These are phyloP conservation scores for Nannochloropsis granulata DNA, from an alignment of 108 stramenopile genomes.

Conservation along the genomic window DNA sequence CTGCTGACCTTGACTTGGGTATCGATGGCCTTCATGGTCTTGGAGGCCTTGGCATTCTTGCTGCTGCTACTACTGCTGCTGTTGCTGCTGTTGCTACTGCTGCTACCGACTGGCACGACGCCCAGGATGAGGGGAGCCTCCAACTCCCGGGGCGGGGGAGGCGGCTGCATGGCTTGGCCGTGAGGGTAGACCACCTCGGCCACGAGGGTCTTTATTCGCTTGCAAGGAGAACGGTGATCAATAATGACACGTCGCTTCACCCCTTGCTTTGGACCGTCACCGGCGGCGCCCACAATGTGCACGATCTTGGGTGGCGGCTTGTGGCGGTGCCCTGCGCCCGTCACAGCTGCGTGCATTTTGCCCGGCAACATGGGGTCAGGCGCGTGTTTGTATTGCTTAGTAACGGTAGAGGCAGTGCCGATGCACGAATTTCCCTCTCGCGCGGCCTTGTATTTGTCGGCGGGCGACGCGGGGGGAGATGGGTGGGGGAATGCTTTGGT, in stretches of 20 bases:
- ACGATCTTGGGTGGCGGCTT: neutral
- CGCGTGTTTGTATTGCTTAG: neutral
- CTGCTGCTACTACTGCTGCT: neutral
- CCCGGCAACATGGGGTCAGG: neutral
- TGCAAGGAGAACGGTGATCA: neutral
- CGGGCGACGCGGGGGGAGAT: no score
- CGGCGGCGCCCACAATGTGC: neutral
- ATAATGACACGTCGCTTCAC: neutral
- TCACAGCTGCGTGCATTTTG: neutral
- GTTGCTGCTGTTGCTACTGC: neutral
- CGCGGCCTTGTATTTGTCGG: no score
- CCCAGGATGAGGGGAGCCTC: neutral
- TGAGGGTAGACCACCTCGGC: neutral
- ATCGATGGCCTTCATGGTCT: neutral
- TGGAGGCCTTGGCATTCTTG: neutral
- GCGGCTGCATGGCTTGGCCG: neutral
- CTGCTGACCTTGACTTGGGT: neutral
- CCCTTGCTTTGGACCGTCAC: neutral
- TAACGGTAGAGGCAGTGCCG: no score
- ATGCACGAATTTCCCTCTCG: no score
- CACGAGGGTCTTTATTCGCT: neutral
- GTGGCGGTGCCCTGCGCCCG: neutral
- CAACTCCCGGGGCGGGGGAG: neutral
- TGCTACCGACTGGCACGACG: neutral
- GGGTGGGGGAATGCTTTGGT: no score